Base-by-base conservation (phyloP, 1,284 basidiomycete species). In the Athelia sp. region DNA sequence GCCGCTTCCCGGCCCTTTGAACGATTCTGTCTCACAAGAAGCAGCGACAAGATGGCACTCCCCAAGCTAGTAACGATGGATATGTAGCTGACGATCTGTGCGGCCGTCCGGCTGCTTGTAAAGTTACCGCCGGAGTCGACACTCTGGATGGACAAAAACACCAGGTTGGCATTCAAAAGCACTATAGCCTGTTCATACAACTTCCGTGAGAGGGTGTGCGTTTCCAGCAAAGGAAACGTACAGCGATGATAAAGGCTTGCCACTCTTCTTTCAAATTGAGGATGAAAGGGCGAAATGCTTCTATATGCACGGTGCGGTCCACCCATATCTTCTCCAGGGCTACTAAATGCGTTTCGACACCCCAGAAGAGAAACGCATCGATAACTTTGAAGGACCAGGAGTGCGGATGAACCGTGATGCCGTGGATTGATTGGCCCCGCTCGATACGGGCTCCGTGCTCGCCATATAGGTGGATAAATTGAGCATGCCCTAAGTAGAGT, bases 181-280 rank as follows among this genome's bases (percentile, higher is more conserved):
- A 76, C 69, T 2, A 72, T 75, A 1, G 67, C 62, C 74, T 76
- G 46, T 15, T 49, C 21, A 43, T 23, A 9, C 4, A n/a, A 40
- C 6, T 40, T 17, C 8, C 15, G n/a, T 8, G 19, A 17, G 8
- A 40, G 4, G 6, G n/a, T n/a, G n/a, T 34, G 11, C 32, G n/a
- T 34, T 11, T n/a, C 11, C 11, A 34, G n/a, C n/a, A 34, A 34
- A 34, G 32, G 11, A 34, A 34, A 11, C 76, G 31, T 50, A 81
- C 80, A 51, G 71, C 72, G 11, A 81, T 65, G 23, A 74, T 68
- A 50, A 73, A 73, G 36, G 76, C 73, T 45, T 67, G 64, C 74
- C 81, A 78, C 52, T 84, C 78, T 1, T 59, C 56, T 13, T 67
- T 70, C 26, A 81, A 57, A 47, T 70, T 73, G 9, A 58, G 54